These are phyloP conservation scores for Amylostereum areolatum DNA, from an alignment of 1,284 basidiomycete species.

Conservation along the genomic window DNA sequence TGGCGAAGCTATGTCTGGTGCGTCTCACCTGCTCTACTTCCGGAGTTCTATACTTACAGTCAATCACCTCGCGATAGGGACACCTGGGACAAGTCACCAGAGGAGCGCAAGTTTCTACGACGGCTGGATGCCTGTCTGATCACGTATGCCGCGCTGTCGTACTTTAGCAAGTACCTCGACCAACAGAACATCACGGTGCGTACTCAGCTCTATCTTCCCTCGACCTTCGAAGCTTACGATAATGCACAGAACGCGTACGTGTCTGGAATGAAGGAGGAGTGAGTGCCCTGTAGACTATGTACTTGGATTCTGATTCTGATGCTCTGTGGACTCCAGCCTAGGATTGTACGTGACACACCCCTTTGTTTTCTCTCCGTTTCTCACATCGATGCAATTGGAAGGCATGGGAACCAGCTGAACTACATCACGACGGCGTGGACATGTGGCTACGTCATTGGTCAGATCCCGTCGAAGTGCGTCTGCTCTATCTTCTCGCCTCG, in stretches of 20 bases:
- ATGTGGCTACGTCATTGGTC: conserved; percentile 35
- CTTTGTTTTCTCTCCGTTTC: neutral
- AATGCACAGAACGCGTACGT: conserved; percentile 34
- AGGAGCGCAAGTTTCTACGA: conserved; percentile 31
- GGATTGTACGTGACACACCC: neutral
- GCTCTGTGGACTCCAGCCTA: neutral
- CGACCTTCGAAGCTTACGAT: no score
- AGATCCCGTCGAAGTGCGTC: conserved; percentile 33
- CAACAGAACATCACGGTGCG: conserved; percentile 35
- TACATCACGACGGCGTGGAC: conserved; percentile 39
- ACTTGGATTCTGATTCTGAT: neutral
- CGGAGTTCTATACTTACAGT: neutral
- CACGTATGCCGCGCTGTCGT: conserved; percentile 32
- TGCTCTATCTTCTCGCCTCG: neutral
- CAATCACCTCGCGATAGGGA: conserved; percentile 23
- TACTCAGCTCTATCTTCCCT: neutral
- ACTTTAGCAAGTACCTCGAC: conserved; percentile 38
- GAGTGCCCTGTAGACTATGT: conserved; percentile 11
- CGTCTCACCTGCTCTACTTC: neutral
- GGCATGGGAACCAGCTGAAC: conserved; percentile 33
- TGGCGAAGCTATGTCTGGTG: conserved; percentile 13
- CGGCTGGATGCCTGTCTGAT: conserved; percentile 32
- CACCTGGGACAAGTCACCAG: conserved; percentile 34
- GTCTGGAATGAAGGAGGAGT: conserved; percentile 39
- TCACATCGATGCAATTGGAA: conserved; percentile 12